Evolutionary conservation across 2,329 filamentous ascomycete genomes (phyloP).

Genomic region (Diaporthe humulicola): DNA sequence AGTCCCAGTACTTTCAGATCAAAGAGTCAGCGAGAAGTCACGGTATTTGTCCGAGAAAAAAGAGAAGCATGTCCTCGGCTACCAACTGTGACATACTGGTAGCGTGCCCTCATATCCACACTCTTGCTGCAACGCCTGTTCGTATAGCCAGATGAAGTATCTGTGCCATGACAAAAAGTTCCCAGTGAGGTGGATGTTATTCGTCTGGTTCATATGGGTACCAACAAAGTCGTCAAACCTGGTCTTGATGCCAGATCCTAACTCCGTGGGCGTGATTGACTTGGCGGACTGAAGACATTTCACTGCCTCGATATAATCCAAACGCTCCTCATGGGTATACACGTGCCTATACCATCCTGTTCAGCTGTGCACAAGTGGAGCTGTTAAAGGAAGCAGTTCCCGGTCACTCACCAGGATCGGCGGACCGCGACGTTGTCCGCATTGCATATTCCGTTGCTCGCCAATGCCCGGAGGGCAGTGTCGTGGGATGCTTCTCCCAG

Average conservation of each 20-base stretch:
- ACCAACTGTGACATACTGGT: slow-evolving; percentile 23
- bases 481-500: neutral
- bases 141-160: slow-evolving; percentile 28
- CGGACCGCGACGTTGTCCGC: neutral
- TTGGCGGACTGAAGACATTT: slow-evolving; percentile 6
- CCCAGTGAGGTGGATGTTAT: slow-evolving; percentile 50
- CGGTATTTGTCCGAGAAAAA: no score
- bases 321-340: neutral
- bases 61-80: neutral
- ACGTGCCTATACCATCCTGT: neutral
- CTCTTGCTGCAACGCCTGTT: slow-evolving; percentile 25
- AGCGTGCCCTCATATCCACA: slow-evolving; percentile 40
- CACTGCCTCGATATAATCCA: slow-evolving; percentile 15
- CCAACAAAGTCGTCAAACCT: slow-evolving; percentile 62
- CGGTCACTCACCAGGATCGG: slow-evolving; percentile 11
- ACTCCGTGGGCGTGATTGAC: neutral
- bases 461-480: neutral
- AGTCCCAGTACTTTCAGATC: slow-evolving; percentile 56
- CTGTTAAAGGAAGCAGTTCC: neutral
- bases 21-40: neutral
- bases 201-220: slow-evolving; percentile 62
- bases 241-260: slow-evolving; percentile 2
- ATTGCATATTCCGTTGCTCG: neutral
- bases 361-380: neutral
- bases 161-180: slow-evolving; percentile 33